Conservation (phyloP, 306 rosid species). For the Cucurbita moschata region DNA sequence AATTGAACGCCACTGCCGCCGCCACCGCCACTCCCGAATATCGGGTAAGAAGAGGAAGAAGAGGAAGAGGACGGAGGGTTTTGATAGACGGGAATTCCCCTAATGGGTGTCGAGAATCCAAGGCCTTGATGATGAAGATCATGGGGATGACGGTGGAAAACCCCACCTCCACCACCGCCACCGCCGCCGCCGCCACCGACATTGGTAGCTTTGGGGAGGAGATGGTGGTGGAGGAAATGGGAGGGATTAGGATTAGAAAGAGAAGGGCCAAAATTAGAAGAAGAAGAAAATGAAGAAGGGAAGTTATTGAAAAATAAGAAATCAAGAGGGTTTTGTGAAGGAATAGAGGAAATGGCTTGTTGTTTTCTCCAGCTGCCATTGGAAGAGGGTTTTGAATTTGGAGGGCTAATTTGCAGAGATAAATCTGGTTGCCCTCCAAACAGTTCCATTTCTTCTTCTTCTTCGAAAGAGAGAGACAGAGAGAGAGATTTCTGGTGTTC, state of each 20-base stretch:
- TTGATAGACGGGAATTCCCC: conserved; percentile 90
- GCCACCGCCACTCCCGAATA: not conserved
- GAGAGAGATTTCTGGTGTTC: not conserved
- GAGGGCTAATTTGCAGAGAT: conserved; percentile 93
- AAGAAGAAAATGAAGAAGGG: conserved; percentile 13
- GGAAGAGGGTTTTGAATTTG: conserved; percentile 21
- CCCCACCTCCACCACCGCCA: conserved; percentile 7
- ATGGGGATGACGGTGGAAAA: conserved; percentile 16
- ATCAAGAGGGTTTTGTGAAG: conserved; percentile 32
- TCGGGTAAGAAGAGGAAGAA: not conserved
- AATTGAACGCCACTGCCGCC: not conserved
- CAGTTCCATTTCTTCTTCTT: conserved; percentile 41
- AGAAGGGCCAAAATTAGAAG: conserved; percentile 31
- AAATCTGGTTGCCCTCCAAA: conserved; percentile 97
- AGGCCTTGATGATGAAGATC: conserved; percentile 38
- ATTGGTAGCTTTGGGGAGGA: not conserved
- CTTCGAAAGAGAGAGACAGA: not conserved
- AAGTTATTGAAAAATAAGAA: conserved; percentile 71
- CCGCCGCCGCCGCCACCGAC: conserved; percentile 3
- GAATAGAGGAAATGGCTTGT: not conserved
- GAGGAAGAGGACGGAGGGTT: conserved; percentile 44
- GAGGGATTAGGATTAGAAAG: conserved; percentile 30
- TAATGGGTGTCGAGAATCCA: conserved; percentile 72
- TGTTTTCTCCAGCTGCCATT: conserved; percentile 38
- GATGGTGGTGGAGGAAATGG: conserved; percentile 1